phyloP scores from a whole-genome alignment of 2,329 filamentous ascomycete species.

The Ustilaginoidea virens region DNA sequence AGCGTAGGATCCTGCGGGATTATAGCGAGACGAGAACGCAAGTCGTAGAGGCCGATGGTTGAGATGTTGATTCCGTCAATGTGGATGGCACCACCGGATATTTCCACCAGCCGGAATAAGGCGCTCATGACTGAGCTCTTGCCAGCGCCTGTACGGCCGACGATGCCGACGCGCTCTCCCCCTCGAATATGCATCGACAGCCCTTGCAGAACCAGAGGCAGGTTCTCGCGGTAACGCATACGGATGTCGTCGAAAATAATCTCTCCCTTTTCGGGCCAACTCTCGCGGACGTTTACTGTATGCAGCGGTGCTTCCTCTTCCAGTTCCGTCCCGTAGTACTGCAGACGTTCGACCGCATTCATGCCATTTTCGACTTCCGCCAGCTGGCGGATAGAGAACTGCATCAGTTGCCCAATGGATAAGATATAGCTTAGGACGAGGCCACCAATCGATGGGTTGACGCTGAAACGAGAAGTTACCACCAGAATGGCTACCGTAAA shows the following conservation, averaged over 20 bases:
- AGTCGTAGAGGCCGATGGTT: constrained; percentile 57
- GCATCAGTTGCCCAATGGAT: constrained; percentile 85
- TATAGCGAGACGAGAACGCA: constrained; percentile 63
- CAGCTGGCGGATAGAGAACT: constrained; percentile 85
- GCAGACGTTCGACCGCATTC: constrained; percentile 86
- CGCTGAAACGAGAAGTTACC: constrained; percentile 76
- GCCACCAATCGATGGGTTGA: constrained; percentile 71
- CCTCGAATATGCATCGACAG: constrained; percentile 57
- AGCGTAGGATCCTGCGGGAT: constrained; percentile 77
- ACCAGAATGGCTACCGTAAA: constrained; percentile 83
- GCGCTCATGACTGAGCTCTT: constrained; percentile 77
- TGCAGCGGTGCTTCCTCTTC: constrained; percentile 82
- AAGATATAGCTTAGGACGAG: constrained; percentile 89
- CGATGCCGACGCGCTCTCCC: constrained; percentile 68
- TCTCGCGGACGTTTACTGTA: constrained; percentile 52
- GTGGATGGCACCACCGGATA: constrained; percentile 44
- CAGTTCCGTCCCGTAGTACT: constrained; percentile 75
- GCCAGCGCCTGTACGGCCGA: constrained; percentile 68
- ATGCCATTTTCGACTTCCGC: constrained; percentile 96
- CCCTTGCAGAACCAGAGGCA: constrained; percentile 59
- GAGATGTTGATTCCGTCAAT: constrained; percentile 57
- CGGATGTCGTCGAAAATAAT: constrained; percentile 61
- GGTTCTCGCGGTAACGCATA: constrained; percentile 60
- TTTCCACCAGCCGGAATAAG: constrained; percentile 60
- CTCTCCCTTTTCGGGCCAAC: constrained; percentile 79